Evolutionary conservation across 805 yeast species (phyloP).

Genomic region (Candida xyloterini): DNA sequence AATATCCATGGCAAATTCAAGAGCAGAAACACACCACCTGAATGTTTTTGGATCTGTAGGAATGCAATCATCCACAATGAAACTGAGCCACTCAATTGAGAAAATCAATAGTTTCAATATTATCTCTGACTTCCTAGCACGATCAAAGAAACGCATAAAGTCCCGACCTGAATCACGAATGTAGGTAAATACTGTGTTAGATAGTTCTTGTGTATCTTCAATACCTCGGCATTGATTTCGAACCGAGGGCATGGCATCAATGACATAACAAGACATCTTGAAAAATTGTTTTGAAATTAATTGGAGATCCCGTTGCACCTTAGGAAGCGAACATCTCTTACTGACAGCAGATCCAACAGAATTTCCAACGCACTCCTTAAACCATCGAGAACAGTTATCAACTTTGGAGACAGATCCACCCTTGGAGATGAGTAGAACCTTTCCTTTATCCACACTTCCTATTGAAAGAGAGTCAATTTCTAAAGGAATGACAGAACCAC

Average conservation of each 20-base stretch:
- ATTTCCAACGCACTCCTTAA: constrained; percentile 56
- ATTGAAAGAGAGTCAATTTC: constrained; percentile 45
- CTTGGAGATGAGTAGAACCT: constrained; percentile 62
- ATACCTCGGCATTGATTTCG: constrained; percentile 53
- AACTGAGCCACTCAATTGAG: constrained; percentile 88
- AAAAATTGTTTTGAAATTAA: constrained; percentile 64
- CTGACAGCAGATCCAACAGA: constrained; percentile 52
- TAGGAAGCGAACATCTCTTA: constrained; percentile 65
- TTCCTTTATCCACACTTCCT: constrained; percentile 63
- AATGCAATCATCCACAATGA: constrained; percentile 89
- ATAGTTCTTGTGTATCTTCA: constrained; percentile 69
- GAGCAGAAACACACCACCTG: constrained; percentile 93
- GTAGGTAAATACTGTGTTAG: constrained; percentile 71
- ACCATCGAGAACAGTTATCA: constrained; percentile 52
- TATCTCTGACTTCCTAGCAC: constrained; percentile 61
- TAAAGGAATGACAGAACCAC: constrained; percentile 67
- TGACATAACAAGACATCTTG: constrained; percentile 60
- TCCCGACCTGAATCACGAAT: constrained; percentile 80
- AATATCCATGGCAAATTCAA: constrained; percentile 94
- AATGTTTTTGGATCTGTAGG: constrained; percentile 91
- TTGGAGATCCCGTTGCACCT: constrained; percentile 70
- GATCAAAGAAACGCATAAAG: constrained; percentile 61
- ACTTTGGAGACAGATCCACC: constrained; percentile 60
- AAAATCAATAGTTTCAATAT: constrained; percentile 70
- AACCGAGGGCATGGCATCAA: constrained; percentile 55